phyloP scores from a whole-genome alignment of 805 yeast species.

The Ogataea sp. region DNA sequence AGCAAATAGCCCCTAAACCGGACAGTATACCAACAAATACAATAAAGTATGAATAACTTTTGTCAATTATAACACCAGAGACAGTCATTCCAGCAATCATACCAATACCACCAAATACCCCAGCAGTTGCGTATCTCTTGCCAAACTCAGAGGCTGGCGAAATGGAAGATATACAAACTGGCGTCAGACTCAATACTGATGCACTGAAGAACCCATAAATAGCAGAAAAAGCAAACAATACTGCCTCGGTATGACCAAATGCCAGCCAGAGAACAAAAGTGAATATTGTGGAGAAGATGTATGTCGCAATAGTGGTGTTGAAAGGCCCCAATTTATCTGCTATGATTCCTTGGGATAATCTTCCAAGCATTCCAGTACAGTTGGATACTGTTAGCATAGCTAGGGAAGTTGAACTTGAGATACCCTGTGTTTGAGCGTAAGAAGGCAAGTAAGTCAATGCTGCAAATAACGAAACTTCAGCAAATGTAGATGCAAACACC shows the following conservation, averaged over 20 bases:
- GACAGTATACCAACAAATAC: slow-evolving; percentile 34
- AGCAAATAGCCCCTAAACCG: slow-evolving; percentile 28
- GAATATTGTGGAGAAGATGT: slow-evolving; percentile 24
- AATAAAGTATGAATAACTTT: slow-evolving; percentile 34
- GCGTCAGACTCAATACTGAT: slow-evolving; percentile 49
- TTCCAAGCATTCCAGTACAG: slow-evolving; percentile 28
- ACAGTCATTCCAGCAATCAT: slow-evolving; percentile 32
- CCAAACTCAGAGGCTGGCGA: slow-evolving; percentile 57
- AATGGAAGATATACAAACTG: slow-evolving; percentile 52
- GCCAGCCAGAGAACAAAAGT: slow-evolving; percentile 50
- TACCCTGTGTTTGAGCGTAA: slow-evolving; percentile 39
- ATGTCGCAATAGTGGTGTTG: slow-evolving; percentile 33
- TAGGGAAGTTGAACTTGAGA: slow-evolving; percentile 28
- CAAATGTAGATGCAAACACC: slow-evolving; percentile 27
- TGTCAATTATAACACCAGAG: slow-evolving; percentile 36
- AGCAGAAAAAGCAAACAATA: slow-evolving; percentile 41
- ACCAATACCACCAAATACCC: slow-evolving; percentile 19
- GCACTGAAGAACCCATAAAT: slow-evolving; percentile 49
- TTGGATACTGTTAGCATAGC: slow-evolving; percentile 32
- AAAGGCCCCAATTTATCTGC: slow-evolving; percentile 36
- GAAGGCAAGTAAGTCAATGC: slow-evolving; percentile 42
- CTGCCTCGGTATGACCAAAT: slow-evolving; percentile 30
- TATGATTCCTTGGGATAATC: slow-evolving; percentile 31
- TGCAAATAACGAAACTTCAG: slow-evolving; percentile 40
- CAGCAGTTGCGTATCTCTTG: slow-evolving; percentile 51